Conservation (phyloP, 192 early-diverging fungal species). For the Backusella liffmaniae region DNA sequence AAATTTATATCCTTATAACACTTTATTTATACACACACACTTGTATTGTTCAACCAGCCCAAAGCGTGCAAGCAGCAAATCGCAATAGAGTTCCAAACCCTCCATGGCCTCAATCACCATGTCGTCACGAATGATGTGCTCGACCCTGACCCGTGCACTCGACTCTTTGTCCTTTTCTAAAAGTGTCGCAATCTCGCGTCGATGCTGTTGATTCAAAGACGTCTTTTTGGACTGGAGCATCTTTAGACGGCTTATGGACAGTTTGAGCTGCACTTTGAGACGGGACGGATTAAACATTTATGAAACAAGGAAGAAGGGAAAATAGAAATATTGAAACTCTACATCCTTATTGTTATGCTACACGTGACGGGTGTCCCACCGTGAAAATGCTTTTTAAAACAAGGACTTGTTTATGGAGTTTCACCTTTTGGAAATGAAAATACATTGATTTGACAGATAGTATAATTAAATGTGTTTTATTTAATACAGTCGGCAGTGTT, state of each 20-base stretch:
- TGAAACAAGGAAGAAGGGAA: background rate
- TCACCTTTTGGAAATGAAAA: too few relatives aligned
- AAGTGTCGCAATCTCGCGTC: slow-evolving; percentile 82
- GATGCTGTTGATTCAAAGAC: slow-evolving; percentile 66
- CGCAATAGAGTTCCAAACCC: slow-evolving; percentile 89
- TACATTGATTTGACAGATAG: too few relatives aligned
- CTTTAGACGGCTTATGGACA: slow-evolving; percentile 84
- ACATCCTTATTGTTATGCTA: background rate
- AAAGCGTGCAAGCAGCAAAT: slow-evolving; percentile 85
- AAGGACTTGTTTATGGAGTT: too few relatives aligned
- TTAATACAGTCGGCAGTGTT: too few relatives aligned
- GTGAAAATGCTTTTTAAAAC: too few relatives aligned
- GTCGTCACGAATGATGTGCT: slow-evolving; percentile 95
- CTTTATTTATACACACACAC: slow-evolving; percentile 18
- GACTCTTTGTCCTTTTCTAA: slow-evolving; percentile 83
- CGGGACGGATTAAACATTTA: slow-evolving; percentile 53
- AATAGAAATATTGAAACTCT: background rate
- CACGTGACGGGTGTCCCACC: background rate
- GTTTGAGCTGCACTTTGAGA: slow-evolving; percentile 88
- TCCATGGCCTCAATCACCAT: slow-evolving; percentile 90
- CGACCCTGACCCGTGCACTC: slow-evolving; percentile 84
- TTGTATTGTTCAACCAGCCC: slow-evolving; percentile 83
- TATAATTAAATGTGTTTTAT: too few relatives aligned
- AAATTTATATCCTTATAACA: background rate
- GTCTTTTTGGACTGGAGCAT: slow-evolving; percentile 87